Evolutionary conservation across 2,329 filamentous ascomycete genomes (phyloP).

Genomic region (Claviceps quebecensis): DNA sequence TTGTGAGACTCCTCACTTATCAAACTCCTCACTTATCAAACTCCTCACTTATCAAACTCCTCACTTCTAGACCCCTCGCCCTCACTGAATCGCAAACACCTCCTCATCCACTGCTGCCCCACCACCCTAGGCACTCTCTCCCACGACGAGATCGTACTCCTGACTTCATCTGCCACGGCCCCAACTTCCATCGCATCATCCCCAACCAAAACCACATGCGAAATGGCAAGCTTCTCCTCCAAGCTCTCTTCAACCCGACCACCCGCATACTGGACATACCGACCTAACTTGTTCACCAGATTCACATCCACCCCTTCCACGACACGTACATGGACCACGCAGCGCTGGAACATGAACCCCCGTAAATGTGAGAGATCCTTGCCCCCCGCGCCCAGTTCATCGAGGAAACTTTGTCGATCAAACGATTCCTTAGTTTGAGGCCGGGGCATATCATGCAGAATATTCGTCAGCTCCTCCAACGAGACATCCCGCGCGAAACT

Average conservation of each 20-base stretch:
- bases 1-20: not conserved
- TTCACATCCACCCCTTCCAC: conserved; percentile 14
- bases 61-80: too few relatives aligned
- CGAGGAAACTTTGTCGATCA: conserved; percentile 31
- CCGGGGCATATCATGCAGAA: conserved; percentile 37
- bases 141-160: conserved; percentile 30
- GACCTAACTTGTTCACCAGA: conserved; percentile 31
- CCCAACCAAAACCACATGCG: conserved; percentile 53
- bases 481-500: conserved; percentile 63
- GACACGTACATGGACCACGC: conserved; percentile 26
- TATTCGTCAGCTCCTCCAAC: conserved; percentile 43
- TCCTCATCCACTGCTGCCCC: conserved; percentile 58
- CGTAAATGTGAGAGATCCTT: conserved; percentile 36
- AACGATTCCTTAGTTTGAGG: conserved; percentile 28
- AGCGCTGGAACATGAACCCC: conserved; percentile 38
- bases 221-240: conserved; percentile 31
- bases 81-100: too few relatives aligned
- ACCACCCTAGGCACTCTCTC: conserved; percentile 54
- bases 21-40: too few relatives aligned
- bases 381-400: conserved; percentile 41
- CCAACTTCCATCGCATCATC: conserved; percentile 24
- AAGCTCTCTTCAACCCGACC: conserved; percentile 41
- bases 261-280: conserved; percentile 54
- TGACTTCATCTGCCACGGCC: conserved; percentile 27
- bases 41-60: too few relatives aligned